Evolutionary conservation across 805 yeast species (phyloP), one percentile per base, ranked within the genome.

Genomic region (Ogataea trehaloabstinens): DNA sequence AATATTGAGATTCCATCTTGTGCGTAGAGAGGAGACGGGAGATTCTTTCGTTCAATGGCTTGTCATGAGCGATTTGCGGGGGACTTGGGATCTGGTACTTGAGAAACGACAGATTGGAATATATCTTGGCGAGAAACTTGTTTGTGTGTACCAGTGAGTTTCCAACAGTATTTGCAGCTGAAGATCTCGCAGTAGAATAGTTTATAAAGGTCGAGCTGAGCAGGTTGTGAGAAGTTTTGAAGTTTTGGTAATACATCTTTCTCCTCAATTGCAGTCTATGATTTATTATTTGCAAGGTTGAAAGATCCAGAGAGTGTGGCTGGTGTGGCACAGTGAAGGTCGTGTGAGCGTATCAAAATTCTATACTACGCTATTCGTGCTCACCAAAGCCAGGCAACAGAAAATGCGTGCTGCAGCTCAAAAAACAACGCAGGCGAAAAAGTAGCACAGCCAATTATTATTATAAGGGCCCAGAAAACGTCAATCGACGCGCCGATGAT

Each of bases 1-100:
- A 48, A 40, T 55, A 59, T 34, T 51, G 51, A 0, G 67, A 59
- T 33, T 63, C 67, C 67, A 60, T 61, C 24, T 49, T 50, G 34
- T 55, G 61, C 16, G 46, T 42, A 16, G 40, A 35, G 11, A 53
- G 48, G 5, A 56, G 38, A 8, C 36, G 36, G 10, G 41, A 29
- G 24, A 39, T 36, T 24, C 41, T 31, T 15, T 44, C 41, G 33
- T 34, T 35, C 27, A 38, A 6, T 22, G 28, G 34, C 20, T 24
- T 42, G 18, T 38, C 31, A 10, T 38, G 37, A 18, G 24, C 40
- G 31, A 39, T 12, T 13, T 47, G 32, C 8, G 59, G 59, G 7
- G 59, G 59, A 13, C 35, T 32, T 3, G 57, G 58, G n/a, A 50
- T 39, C 33, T 41, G 52, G 27, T 48, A 49, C 35, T 40, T 44